A percentile compares a stretch with the other conserved stretches of the same genome.
phyloP scores from a whole-genome alignment of 345 rosid species.

The Ricinus communis region DNA sequence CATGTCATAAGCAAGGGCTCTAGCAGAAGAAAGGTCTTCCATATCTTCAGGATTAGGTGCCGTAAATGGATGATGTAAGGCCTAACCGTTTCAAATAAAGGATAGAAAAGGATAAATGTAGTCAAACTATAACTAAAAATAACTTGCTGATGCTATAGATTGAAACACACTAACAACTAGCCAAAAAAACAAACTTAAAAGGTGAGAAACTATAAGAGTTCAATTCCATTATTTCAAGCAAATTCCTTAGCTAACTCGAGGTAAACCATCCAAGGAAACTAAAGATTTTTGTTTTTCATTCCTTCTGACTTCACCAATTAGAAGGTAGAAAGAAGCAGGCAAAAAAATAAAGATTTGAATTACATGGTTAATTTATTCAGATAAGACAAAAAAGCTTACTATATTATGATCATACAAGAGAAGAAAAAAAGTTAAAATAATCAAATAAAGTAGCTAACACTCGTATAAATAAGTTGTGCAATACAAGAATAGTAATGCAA shows the following conservation, averaged over 20 bases:
- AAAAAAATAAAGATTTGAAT: neutral
- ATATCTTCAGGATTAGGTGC: conserved; percentile 94
- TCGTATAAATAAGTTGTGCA: no score
- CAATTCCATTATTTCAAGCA: neutral
- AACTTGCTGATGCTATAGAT: neutral
- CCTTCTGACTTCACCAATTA: neutral
- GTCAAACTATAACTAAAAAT: neutral
- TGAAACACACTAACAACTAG: neutral
- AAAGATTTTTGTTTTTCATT: neutral
- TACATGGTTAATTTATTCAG: neutral
- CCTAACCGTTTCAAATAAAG: conserved; percentile 36
- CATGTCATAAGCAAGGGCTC: conserved; percentile 96
- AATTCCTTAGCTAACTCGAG: conserved; percentile 1
- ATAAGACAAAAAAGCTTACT: neutral
- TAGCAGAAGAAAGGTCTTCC: conserved; percentile 79
- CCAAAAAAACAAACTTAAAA: neutral
- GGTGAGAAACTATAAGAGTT: neutral
- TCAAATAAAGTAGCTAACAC: neutral
- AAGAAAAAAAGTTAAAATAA: neutral
- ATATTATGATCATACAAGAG: no score
- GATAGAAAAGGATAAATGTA: neutral
- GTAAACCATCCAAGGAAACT: neutral
- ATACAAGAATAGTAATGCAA: neutral
- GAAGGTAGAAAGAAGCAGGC: neutral
- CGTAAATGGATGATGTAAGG: conserved; percentile 96